A percentile compares a stretch with the other conserved stretches of the same genome.
These are phyloP conservation scores for Hirsutella thompsonii DNA, from an alignment of 2,329 filamentous ascomycete genomes.

Conservation along the genomic window DNA sequence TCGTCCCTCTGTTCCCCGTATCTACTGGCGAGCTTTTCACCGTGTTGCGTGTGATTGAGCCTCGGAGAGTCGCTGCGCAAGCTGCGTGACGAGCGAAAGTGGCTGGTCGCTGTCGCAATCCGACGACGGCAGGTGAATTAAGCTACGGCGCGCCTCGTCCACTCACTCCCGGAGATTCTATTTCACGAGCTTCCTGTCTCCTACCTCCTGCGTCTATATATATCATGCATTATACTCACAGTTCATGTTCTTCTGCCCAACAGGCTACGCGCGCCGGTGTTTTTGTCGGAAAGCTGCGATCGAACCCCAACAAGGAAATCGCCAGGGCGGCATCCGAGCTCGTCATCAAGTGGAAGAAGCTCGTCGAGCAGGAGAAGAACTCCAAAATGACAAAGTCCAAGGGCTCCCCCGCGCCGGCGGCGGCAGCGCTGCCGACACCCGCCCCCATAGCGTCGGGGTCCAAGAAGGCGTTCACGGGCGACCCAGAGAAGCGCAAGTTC, in stretches of 20 bases:
- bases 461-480: conserved; percentile 42
- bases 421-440: conserved; percentile 41
- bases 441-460: conserved; percentile 25
- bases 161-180: background rate
- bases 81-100: too few relatives aligned
- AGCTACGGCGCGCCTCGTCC: background rate
- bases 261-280: conserved; percentile 83
- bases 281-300: conserved; percentile 66
- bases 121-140: too few relatives aligned
- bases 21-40: too few relatives aligned
- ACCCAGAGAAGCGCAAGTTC: conserved; percentile 69
- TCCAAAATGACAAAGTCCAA: conserved; percentile 30
- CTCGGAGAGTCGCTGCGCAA: too few relatives aligned
- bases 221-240: background rate
- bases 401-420: conserved; percentile 27
- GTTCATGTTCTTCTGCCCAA: background rate
- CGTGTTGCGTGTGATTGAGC: too few relatives aligned
- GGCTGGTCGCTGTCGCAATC: too few relatives aligned
- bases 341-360: conserved; percentile 76
- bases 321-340: conserved; percentile 66
- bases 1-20: too few relatives aligned
- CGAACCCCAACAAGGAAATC: conserved; percentile 73
- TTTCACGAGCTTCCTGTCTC: background rate
- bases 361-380: conserved; percentile 54
- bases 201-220: background rate